Evolutionary conservation across 2,329 filamentous ascomycete species (phyloP).

Genomic region (Parafenestella ontariensis): DNA sequence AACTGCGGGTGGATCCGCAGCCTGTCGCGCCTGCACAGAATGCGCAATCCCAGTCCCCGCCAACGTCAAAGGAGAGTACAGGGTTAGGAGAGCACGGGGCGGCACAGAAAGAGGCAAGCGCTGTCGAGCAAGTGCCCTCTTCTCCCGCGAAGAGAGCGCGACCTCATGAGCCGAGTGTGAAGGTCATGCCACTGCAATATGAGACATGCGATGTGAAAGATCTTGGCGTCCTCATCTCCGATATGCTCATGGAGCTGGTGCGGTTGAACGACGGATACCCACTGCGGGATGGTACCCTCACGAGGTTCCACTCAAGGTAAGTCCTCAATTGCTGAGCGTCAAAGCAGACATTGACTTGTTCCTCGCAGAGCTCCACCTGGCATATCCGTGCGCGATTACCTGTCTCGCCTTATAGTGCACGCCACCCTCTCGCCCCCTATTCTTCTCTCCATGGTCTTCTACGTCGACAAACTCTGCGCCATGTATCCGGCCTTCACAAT

Average conservation of each 20-base stretch:
- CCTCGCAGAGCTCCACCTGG: constrained; percentile 72
- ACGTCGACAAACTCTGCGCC: constrained; percentile 92
- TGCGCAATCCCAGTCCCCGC: constrained; percentile 18
- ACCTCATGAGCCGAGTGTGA: constrained; percentile 53
- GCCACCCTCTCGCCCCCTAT: constrained; percentile 92
- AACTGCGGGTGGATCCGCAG: constrained; percentile 44
- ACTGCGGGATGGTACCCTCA: constrained; percentile 83
- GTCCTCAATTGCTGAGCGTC: constrained; percentile 11
- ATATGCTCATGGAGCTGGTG: constrained; percentile 96
- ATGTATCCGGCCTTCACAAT: constrained; percentile 95
- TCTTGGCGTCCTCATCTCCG: constrained; percentile 86
- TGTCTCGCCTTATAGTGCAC: constrained; percentile 90
- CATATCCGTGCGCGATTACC: constrained; percentile 93
- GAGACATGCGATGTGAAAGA: constrained; percentile 84
- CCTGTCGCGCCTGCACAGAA: constrained; percentile 28
- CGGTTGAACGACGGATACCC: constrained; percentile 89
- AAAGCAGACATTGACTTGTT: constrained; percentile 16
- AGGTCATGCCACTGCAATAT: constrained; percentile 75
- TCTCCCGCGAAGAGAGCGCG: constrained; percentile 45
- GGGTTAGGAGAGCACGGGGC: constrained; percentile 15
- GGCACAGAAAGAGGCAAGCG: constrained; percentile 24
- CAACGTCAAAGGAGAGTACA: constrained; percentile 19
- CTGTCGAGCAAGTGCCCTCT: constrained; percentile 20
- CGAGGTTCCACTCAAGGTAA: constrained; percentile 92
- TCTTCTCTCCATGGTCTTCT: constrained; percentile 98